A percentile compares a stretch with the other conserved stretches of the same genome.
Conservation (phyloP, 805 yeast species). For the Pichia exigua region DNA sequence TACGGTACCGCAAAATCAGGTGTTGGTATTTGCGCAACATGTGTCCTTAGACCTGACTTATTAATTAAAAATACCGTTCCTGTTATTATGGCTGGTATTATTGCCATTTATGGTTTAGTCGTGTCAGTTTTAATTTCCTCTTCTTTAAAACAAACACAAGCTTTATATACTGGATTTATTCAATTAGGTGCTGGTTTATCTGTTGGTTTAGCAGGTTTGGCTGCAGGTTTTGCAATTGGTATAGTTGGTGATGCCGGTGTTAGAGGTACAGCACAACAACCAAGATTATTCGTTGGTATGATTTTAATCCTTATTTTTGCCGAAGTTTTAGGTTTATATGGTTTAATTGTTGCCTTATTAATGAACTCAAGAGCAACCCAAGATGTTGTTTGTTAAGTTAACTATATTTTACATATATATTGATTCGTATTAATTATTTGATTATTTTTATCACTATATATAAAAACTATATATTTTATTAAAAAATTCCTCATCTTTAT, state of each 20-base stretch:
- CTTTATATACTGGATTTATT: conserved; percentile 94
- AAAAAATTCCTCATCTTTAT: conserved; percentile 17
- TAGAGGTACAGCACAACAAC: conserved; percentile 95
- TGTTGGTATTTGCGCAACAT: conserved; percentile 96
- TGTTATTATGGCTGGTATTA: conserved; percentile 96
- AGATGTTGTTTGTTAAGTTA: conserved; percentile 68
- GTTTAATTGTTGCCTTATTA: conserved; percentile 68
- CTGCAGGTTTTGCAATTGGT: conserved; percentile 97
- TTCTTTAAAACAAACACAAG: conserved; percentile 67
- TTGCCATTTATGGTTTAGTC: conserved; percentile 94
- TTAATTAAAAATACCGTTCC: conserved; percentile 80
- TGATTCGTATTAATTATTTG: background rate
- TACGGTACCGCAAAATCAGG: conserved; percentile 98
- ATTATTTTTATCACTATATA: background rate
- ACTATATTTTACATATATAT: background rate
- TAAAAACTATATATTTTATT: conserved; percentile 1
- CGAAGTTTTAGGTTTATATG: conserved; percentile 92
- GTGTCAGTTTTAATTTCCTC: conserved; percentile 95
- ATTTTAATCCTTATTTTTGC: conserved; percentile 96
- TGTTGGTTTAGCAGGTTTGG: conserved; percentile 93
- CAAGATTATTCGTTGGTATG: conserved; percentile 96
- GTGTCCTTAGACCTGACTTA: conserved; percentile 93
- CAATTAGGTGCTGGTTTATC: conserved; percentile 93
- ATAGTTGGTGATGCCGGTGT: conserved; percentile 99
- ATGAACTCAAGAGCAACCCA: conserved; percentile 19